Conservation (phyloP, 352 stramenopile species). For the Globisporangium solare region DNA sequence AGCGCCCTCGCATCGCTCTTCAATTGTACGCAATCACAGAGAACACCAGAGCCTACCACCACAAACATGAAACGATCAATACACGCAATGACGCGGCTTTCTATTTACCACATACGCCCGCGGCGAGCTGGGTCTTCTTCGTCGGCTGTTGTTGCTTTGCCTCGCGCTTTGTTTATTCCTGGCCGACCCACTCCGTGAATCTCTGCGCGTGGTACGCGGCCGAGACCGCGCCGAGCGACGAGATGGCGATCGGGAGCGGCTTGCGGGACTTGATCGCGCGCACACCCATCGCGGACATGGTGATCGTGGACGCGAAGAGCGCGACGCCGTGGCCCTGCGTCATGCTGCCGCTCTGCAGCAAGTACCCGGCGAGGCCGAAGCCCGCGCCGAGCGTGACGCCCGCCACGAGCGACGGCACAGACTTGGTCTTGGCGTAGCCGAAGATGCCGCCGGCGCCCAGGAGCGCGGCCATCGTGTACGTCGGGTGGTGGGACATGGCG, state of each 20-base stretch:
- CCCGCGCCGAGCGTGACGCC: constrained; percentile 75
- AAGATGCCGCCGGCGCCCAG: constrained; percentile 62
- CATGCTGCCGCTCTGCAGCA: constrained; percentile 80
- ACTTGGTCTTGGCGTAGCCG: constrained; percentile 80
- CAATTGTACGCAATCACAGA: not conserved
- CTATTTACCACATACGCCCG: constrained; percentile 9
- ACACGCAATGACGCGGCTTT: constrained; percentile 8
- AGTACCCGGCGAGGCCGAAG: constrained; percentile 71
- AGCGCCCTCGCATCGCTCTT: no score
- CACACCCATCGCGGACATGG: constrained; percentile 82
- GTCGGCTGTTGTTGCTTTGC: no score
- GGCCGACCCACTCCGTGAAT: constrained; percentile 80
- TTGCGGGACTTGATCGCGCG: constrained; percentile 72
- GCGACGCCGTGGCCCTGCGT: constrained; percentile 77
- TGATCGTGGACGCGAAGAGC: constrained; percentile 78
- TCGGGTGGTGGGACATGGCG: constrained; percentile 73
- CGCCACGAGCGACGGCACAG: constrained; percentile 74
- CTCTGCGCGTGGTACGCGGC: constrained; percentile 79
- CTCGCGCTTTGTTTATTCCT: constrained; percentile 48
- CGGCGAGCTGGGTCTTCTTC: not conserved
- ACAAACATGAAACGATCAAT: constrained; percentile 12
- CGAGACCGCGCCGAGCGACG: constrained; percentile 69
- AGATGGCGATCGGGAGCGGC: constrained; percentile 67
- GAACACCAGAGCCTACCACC: no score
- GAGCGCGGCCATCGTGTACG: constrained; percentile 79